Conservation (phyloP, 176 grass and related monocot species). For the Hsuehochloa calcarea region DNA sequence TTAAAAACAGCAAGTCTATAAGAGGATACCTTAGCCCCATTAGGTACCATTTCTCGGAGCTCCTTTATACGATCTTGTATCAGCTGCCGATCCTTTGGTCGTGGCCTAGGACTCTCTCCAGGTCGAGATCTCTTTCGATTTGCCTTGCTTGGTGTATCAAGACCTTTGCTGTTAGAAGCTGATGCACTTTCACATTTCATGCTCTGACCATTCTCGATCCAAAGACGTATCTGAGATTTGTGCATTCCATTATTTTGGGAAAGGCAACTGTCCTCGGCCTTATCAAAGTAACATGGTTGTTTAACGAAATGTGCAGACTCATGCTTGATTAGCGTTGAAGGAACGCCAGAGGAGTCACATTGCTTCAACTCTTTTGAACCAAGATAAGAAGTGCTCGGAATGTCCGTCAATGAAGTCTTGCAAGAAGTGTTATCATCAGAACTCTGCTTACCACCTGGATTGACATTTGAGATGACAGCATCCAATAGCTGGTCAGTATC, state of each 20-base stretch:
- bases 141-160: slow-evolving; percentile 51
- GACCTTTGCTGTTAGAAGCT: slow-evolving; percentile 68
- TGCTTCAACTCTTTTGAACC: slow-evolving; percentile 38
- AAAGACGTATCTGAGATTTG: slow-evolving; percentile 73
- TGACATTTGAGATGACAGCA: slow-evolving; percentile 72
- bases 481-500: slow-evolving; percentile 72
- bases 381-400: slow-evolving; percentile 44
- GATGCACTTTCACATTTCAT: slow-evolving; percentile 64
- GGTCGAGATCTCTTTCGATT: slow-evolving; percentile 69
- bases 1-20: slow-evolving; percentile 7
- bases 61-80: slow-evolving; percentile 87
- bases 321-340: slow-evolving; percentile 43
- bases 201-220: slow-evolving; percentile 58
- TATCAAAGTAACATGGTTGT: slow-evolving; percentile 44
- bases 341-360: slow-evolving; percentile 29
- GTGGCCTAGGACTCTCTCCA: slow-evolving; percentile 63
- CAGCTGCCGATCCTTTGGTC: slow-evolving; percentile 75
- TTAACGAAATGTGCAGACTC: slow-evolving; percentile 50
- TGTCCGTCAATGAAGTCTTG: slow-evolving; percentile 55
- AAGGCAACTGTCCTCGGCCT: slow-evolving; percentile 41
- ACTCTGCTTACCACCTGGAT: slow-evolving; percentile 48
- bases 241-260: slow-evolving; percentile 55
- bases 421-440: slow-evolving; percentile 59
- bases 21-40: slow-evolving; percentile 71
- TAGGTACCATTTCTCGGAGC: slow-evolving; percentile 75